A percentile compares a stretch with the other conserved stretches of the same genome.
phyloP scores from a whole-genome alignment of 2,329 filamentous ascomycete genomes.

The Ophiostoma sp. region DNA sequence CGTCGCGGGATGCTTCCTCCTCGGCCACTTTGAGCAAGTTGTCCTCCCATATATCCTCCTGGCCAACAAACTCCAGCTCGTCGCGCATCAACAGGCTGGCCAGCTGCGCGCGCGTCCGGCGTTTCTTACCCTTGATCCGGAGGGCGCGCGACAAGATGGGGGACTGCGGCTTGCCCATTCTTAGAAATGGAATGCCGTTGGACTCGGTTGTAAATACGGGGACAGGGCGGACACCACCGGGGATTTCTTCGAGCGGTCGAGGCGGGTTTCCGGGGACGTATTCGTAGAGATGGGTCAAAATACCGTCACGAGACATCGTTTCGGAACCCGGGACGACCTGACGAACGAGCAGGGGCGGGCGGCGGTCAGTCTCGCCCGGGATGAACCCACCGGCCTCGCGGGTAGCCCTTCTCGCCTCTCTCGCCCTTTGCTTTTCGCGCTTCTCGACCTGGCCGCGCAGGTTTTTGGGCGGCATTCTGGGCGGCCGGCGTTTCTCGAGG shows the following conservation, averaged over 20 bases:
- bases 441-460: background rate
- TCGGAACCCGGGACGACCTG: conserved; percentile 30
- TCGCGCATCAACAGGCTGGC: conserved; percentile 45
- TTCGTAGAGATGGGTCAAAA: conserved; percentile 31
- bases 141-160: conserved; percentile 58
- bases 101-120: conserved; percentile 44
- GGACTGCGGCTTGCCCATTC: conserved; percentile 66
- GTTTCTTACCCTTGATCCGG: conserved; percentile 49
- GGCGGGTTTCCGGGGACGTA: conserved; percentile 53
- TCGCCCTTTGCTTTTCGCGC: conserved; percentile 3
- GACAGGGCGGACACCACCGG: conserved; percentile 54
- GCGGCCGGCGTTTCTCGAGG: conserved; percentile 40
- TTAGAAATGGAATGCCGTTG: conserved; percentile 62
- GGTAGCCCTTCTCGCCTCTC: background rate
- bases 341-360: conserved; percentile 37
- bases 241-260: conserved; percentile 50
- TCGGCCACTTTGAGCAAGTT: conserved; percentile 41
- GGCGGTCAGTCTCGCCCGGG: conserved; percentile 29
- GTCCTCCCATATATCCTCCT: conserved; percentile 54
- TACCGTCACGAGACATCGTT: conserved; percentile 24
- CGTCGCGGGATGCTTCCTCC: conserved; percentile 24
- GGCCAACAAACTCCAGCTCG: conserved; percentile 32
- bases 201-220: conserved; percentile 58
- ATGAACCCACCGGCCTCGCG: background rate
- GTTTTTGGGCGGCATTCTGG: background rate